Percentiles rank a stretch among this genome's conserved stretches.
phyloP scores from a whole-genome alignment of 306 rosid species.

The Malus sieversii region DNA sequence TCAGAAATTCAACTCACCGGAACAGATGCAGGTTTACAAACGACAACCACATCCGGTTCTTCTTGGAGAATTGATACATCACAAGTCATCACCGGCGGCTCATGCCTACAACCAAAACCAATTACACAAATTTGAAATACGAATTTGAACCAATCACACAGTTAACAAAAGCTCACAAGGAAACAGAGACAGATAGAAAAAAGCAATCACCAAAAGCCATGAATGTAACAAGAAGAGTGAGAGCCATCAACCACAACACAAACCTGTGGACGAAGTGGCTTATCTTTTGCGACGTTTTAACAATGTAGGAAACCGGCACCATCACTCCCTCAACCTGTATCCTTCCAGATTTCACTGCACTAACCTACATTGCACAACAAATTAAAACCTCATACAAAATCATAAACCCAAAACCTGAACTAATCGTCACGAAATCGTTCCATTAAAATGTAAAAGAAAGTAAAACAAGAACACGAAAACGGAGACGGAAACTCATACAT shows the following conservation, averaged over 20 bases:
- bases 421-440: background rate
- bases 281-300: slow-evolving; percentile 70
- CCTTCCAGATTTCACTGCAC: slow-evolving; percentile 51
- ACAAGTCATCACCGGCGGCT: slow-evolving; percentile 79
- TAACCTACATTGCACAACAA: slow-evolving; percentile 25
- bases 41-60: slow-evolving; percentile 56
- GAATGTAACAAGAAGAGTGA: background rate
- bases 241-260: slow-evolving; percentile 11
- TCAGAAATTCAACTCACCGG: slow-evolving; percentile 49
- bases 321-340: slow-evolving; percentile 47
- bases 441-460: background rate
- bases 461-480: background rate
- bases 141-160: background rate
- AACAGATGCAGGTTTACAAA: slow-evolving; percentile 82
- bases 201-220: background rate
- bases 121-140: background rate
- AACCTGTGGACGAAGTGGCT: slow-evolving; percentile 87
- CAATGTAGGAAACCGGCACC: slow-evolving; percentile 39
- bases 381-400: background rate
- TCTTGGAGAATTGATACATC: slow-evolving; percentile 46
- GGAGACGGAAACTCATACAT: slow-evolving; percentile 32
- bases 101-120: slow-evolving; percentile 54
- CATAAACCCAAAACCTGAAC: background rate
- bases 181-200: background rate
- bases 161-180: background rate